Percentiles rank a stretch among this genome's conserved stretches.
Evolutionary conservation across 805 yeast genomes (phyloP).

Genomic region (Yamadazyma laniorum): DNA sequence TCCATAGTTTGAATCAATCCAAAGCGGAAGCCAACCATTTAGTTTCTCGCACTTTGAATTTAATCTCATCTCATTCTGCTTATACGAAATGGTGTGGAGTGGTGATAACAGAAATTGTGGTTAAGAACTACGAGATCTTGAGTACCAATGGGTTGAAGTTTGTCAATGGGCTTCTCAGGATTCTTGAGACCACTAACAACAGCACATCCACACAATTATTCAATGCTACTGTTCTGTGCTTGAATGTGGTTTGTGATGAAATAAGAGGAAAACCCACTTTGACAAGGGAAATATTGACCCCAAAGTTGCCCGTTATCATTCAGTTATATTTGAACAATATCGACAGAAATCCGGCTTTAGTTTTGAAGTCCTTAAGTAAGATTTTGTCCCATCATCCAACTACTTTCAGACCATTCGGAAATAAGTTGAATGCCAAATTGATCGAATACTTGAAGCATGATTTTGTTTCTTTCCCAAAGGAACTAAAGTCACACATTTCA

Average conservation of each 20-base stretch:
- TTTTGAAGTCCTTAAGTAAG: slow-evolving; percentile 32
- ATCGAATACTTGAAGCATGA: slow-evolving; percentile 35
- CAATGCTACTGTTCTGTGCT: slow-evolving; percentile 37
- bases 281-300: slow-evolving; percentile 80
- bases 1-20: slow-evolving; percentile 39
- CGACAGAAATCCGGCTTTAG: slow-evolving; percentile 28
- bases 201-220: slow-evolving; percentile 31
- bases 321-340: slow-evolving; percentile 47
- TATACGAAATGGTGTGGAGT: slow-evolving; percentile 59
- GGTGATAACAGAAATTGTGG: slow-evolving; percentile 47
- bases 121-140: slow-evolving; percentile 33
- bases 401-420: slow-evolving; percentile 76
- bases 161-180: slow-evolving; percentile 40
- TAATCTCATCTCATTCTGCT: slow-evolving; percentile 29
- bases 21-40: slow-evolving; percentile 52
- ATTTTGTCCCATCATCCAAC: slow-evolving; percentile 63
- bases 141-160: slow-evolving; percentile 42
- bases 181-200: slow-evolving; percentile 38
- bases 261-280: slow-evolving; percentile 80
- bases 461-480: slow-evolving; percentile 28
- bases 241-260: slow-evolving; percentile 41
- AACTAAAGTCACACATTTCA: slow-evolving; percentile 42
- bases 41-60: slow-evolving; percentile 37
- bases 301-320: slow-evolving; percentile 66
- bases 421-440: slow-evolving; percentile 53